Percentiles rank a stretch among this genome's conserved stretches.
phyloP scores from a whole-genome alignment of 805 yeast genomes.

The Diddensiella santjacobensis region DNA sequence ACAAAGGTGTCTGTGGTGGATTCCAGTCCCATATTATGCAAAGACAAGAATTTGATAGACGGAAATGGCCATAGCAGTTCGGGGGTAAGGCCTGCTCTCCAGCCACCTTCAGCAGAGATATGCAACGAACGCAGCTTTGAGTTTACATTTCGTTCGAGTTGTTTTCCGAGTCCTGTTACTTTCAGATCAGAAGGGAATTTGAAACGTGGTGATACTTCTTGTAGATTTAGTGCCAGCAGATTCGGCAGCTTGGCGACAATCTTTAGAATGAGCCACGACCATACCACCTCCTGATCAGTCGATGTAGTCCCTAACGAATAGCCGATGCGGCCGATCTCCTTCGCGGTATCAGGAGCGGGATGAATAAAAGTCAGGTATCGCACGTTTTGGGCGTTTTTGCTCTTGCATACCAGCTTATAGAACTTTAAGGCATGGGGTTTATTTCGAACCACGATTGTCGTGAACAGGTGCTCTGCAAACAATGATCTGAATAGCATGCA shows the following conservation, averaged over 20 bases:
- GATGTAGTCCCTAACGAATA: conserved; percentile 1
- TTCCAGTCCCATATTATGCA: conserved; percentile 2
- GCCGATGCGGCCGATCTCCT: conserved; percentile 5
- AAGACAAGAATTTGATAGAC: conserved; percentile 1
- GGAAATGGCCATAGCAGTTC: conserved; percentile 17
- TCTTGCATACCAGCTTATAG: conserved; percentile 10
- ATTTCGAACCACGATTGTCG: conserved; percentile 7
- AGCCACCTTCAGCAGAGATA: conserved; percentile 17
- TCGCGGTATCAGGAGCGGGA: conserved; percentile 1
- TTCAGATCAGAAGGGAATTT: not conserved
- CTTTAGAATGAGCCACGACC: conserved; percentile 14
- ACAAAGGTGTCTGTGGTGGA: not conserved
- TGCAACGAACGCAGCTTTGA: conserved; percentile 4
- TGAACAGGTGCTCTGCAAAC: conserved; percentile 8
- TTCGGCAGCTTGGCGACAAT: conserved; percentile 12
- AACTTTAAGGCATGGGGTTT: conserved; percentile 14
- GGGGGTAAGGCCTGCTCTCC: conserved; percentile 10
- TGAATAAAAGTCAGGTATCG: conserved; percentile 7
- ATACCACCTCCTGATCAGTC: conserved; percentile 4
- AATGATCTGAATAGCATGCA: conserved; percentile 4
- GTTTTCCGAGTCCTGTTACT: not conserved
- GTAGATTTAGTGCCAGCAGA: conserved; percentile 10
- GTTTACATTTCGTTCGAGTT: not conserved
- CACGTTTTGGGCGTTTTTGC: conserved; percentile 7
- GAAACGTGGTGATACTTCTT: conserved; percentile 15